Conservation (phyloP, 1,284 basidiomycete species). For the Microbotryum lychnidis-dioicae region DNA sequence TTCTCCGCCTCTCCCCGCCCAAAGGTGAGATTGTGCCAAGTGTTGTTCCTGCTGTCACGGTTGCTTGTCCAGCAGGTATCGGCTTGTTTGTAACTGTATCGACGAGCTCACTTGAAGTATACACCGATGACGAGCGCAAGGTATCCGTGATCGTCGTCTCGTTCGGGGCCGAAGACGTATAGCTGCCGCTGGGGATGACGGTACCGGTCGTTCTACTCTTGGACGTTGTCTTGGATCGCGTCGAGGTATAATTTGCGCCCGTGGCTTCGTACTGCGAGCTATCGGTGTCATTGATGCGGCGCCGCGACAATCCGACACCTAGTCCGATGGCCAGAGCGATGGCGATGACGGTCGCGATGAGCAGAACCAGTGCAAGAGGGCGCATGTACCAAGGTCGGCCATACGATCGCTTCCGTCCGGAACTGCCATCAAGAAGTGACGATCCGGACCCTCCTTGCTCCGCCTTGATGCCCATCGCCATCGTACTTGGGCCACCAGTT, state of each 20-base stretch:
- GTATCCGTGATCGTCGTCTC: neutral
- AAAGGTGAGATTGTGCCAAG: neutral
- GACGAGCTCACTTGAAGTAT: neutral
- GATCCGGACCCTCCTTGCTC: neutral
- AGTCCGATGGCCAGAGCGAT: conserved; percentile 27
- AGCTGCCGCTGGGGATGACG: conserved; percentile 18
- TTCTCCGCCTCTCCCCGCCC: too few relatives aligned
- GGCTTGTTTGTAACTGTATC: neutral
- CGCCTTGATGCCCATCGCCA: neutral
- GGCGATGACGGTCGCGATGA: conserved; percentile 13
- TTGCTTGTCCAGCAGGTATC: neutral
- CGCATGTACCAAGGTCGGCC: conserved; percentile 24
- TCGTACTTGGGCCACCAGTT: neutral
- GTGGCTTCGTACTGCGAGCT: conserved; percentile 1
- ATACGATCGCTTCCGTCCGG: neutral
- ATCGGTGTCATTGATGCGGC: neutral
- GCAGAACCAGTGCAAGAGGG: conserved; percentile 13
- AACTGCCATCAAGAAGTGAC: too few relatives aligned
- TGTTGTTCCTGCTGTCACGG: conserved; percentile 5
- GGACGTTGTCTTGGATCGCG: neutral
- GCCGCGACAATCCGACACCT: conserved; percentile 21
- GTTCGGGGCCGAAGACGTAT: neutral
- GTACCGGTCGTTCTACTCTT: conserved; percentile 13
- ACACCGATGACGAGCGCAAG: neutral
- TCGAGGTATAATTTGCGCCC: neutral